Base-by-base conservation (phyloP, 2,329 filamentous ascomycete genomes). In the Hypoxylon sp. region DNA sequence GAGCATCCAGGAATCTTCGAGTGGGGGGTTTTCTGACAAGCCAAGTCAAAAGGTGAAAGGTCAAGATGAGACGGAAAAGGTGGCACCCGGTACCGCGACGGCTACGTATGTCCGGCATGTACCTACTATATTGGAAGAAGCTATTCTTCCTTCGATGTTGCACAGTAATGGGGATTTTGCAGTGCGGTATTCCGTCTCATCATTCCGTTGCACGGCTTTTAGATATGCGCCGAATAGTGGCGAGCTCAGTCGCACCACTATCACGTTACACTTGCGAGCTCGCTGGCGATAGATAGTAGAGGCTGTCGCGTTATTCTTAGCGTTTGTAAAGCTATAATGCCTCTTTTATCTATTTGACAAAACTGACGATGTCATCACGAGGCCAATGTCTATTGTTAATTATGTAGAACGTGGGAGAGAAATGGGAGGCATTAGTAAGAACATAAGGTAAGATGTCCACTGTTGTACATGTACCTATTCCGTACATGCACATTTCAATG, bases 241-340 rank as follows among this genome's bases (percentile, higher is more conserved):
- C 64, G 64, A 69, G 60, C 52, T 52, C 51, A 34, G 50, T 67
- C 67, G 63, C 67, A 69, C 67, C 67, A 69, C 67, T 38, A 62
- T 69, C 67, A 67, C 43, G 59, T 57, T 65, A 69, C 60, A 53
- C 52, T 62, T 34, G 41, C 41, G 55, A 67, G 48, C 56, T 57
- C 25, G 14, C 32, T 19, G 32, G 50, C 43, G 62, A 41, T 60
- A 62, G 63, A 65, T 51, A 61, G 38, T 23, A 60, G 58, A 63
- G 59, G 49, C 55, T 45, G 56, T 62, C 48, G 36, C 38, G 50
- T 66, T 61, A 51, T 56, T 57, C 56, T 69, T 28, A 59, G 36
- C 49, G 43, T 28, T 52, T 57, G 58, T 38, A 45, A 45, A 45
- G 43, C 13, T 43, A 53, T 49, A 14, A 41, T 51, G 11, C 21